Base-by-base conservation (phyloP, 2,329 filamentous ascomycete genomes). In the Lasiodiplodia citricola region DNA sequence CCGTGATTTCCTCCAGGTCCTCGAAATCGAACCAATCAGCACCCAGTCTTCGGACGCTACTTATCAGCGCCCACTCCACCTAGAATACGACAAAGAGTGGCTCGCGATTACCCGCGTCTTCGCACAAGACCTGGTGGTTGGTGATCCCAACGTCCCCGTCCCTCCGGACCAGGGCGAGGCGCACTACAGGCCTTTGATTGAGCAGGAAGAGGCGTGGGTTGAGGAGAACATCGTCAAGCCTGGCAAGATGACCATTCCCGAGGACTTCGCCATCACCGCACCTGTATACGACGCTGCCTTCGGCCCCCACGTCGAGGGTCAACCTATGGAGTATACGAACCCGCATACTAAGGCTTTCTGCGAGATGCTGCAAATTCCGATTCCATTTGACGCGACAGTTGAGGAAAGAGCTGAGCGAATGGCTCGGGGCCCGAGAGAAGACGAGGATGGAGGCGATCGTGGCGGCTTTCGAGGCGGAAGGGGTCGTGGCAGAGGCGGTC, bases 11-110 rank as follows among this genome's bases (percentile, higher is more conserved):
- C 84, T 99, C 2, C 93, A 98, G 73, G 84, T 98, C 2, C 83
- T 91, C 41, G 87, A 91, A 38, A 65, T 64, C 21, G 55, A 54
- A 23, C 21, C 58, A 28, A 83, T 95, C 21, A 75, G 81, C 52
- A 71, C 77, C n/a, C 71, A 74, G 13, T 72, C 75, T 23, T 71
- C 67, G 4, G 58, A 72, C 4, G 70, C 73, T 4, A 60, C 66
- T 7, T 52, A 81, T 62, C 64, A 74, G 18, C 80, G 83, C 2
- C 88, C 89, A 0, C 87, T 88, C 72, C 83, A 82, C 13, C 84
- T 97, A 0, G 83, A 89, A 58, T 98, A 99, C 77, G 96, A 99
- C 78, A 88, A 90, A 13, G 96, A 99, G 81, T 99, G 95, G 95
- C 89, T 99, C 8, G 92, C 96, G 52, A 97, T 99, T 71, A 94